Evolutionary conservation across 345 rosid genomes (phyloP), one percentile per base, ranked within the genome.

Genomic region (Gossypium longicalyx): DNA sequence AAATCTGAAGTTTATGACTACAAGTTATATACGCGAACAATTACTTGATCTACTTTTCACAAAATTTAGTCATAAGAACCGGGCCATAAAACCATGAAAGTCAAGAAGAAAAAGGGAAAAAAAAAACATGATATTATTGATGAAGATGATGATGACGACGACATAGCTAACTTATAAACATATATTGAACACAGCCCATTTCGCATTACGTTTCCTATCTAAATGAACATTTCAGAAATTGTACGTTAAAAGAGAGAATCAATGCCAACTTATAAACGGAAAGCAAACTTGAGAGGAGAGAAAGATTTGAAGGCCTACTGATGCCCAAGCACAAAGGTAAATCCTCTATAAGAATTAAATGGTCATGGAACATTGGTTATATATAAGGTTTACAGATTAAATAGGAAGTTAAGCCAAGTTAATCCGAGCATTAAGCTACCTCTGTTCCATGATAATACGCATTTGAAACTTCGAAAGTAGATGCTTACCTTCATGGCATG

Each of bases 401-500:
- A 45, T 13, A 20, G 12, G 23, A 47, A 67, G 53, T n/a, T 67
- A 6, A 67, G 38, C 38, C 38, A 34, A 34, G 38, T 34, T 34
- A 63, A 63, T 63, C n/a, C n/a, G 7, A 27, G 29, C 43, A 60
- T 13, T 9, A 12, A 63, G 67, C 67, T 38, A 38, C 67, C 23
- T 38, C 7, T 67, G 9, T 22, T 3, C 56, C 71, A 67, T 47
- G 41, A 67, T 29, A 23, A 67, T 45, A 45, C 15, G 41, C 71
- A 22, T 45, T 45, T 22, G 27, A 67, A 45, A 67, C 71, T 45
- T 12, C 70, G 0, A 10, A 47, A 67, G 7, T 47, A 48, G 43
- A 68, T 2, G 25, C 44, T 27, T 74, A 93, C 99, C 98, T 89
- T 93, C 64, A 79, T 77, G 71, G 97, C 90, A 80, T 85, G 91